Base-by-base conservation (phyloP, 305 asterid genomes). In the Ilex paraguariensis region DNA sequence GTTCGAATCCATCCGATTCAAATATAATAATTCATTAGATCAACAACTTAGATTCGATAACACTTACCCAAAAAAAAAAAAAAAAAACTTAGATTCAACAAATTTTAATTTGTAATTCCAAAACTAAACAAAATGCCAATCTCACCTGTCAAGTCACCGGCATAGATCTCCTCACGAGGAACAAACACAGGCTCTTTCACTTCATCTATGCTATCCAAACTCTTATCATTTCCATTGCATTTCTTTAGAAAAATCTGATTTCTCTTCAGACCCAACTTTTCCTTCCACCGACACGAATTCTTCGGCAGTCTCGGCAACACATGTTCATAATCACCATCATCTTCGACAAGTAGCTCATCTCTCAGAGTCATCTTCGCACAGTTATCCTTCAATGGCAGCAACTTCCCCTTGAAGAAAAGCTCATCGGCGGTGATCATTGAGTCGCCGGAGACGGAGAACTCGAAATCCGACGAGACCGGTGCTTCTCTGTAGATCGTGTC, bases 391-490 rank as follows among this genome's bases (percentile, higher is more conserved):
- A 75, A 50, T 55, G 95, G 96, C 31, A 88, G 16, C 59, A 91
- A 62, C 64, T 83, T 84, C 0, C 96, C 98, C 80, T 91, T 80
- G 69, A 46, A 86, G 75, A 91, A 86, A 52, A 86, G 68, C 75
- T 91, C 84, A 59, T 91, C 98, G 11, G 98, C 96, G 31, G 96
- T 81, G 85, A 84, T 80, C 42, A 36, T 36, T 5, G 7, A 36
- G 57, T 57, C 16, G 76, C 70, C 79, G 0, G 92, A 77, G 60
- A 77, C 81, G 0, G 92, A 79, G 50, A 91, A 91, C 65, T 75
- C 84, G 63, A 91, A 91, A 71, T 88, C 95, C 0, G 96, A 82
- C 7, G 98, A 91, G 0, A 91, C 98, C 0, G 98, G 96, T 9
- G 98, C 94, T 54, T 91, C 98, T 63, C 84, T 77, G 33, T 91